Percentiles rank a stretch among this genome's conserved stretches.
Conservation (phyloP, 73 alveolate genomes). For the Urostyla sp. region DNA sequence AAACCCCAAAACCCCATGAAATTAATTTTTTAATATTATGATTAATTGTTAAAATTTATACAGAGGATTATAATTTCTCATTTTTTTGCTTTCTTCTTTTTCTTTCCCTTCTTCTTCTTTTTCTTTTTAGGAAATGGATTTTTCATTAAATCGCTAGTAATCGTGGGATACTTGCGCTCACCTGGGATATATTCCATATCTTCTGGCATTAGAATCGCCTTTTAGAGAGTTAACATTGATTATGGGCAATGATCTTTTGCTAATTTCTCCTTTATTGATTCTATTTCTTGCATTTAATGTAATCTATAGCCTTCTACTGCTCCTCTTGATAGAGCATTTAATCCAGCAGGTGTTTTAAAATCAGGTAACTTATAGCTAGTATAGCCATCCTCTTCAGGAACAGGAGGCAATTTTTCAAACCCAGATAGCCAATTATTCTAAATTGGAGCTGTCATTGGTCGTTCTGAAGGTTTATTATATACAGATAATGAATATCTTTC, state of each 20-base stretch:
- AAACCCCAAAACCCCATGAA: too few species aligned
- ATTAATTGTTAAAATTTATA: too few species aligned
- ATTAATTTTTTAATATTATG: too few species aligned
- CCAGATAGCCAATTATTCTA: conserved; percentile 3
- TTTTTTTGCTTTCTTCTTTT: conserved; percentile 48
- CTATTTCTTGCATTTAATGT: conserved; percentile 57
- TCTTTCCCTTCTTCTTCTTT: conserved; percentile 54
- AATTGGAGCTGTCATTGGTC: conserved; percentile 44
- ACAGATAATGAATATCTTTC: conserved; percentile 37
- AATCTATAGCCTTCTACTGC: conserved; percentile 37
- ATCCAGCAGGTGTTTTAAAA: conserved; percentile 15
- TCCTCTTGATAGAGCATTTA: not conserved
- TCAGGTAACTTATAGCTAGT: conserved; percentile 39
- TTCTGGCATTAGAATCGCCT: conserved; percentile 62
- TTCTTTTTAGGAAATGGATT: conserved; percentile 72
- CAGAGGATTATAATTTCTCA: not conserved
- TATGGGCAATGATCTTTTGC: conserved; percentile 54
- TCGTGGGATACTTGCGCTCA: conserved; percentile 33
- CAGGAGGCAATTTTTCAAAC: conserved; percentile 3
- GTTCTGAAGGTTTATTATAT: conserved; percentile 8
- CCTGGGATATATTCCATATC: conserved; percentile 43
- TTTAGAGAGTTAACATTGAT: conserved; percentile 18
- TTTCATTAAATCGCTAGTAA: conserved; percentile 25
- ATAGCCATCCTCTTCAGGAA: conserved; percentile 32
- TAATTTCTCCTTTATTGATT: conserved; percentile 44